Evolutionary conservation across 371 early-diverging fungal genomes (phyloP).

Genomic region (Syncephalastrum monosporum): DNA sequence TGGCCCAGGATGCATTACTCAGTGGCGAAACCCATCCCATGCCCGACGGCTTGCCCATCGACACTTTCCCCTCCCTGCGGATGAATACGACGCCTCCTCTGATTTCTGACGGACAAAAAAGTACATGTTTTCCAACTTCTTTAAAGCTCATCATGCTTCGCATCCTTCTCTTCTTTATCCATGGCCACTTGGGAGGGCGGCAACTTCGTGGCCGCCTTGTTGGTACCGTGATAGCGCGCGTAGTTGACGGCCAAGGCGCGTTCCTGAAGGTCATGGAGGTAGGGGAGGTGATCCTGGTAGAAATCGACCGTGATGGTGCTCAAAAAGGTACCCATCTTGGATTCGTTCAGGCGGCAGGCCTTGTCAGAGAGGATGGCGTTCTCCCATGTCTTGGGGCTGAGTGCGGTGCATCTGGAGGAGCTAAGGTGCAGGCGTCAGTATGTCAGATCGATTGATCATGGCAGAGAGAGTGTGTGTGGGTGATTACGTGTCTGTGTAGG

Average conservation of each 20-base stretch:
- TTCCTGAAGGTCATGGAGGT: conserved; percentile 28
- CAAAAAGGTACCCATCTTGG: conserved; percentile 22
- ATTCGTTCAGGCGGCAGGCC: conserved; percentile 26
- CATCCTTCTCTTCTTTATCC: neutral
- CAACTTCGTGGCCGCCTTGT: neutral
- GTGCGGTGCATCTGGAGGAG: no score
- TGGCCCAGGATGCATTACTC: no score
- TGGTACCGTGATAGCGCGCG: conserved; percentile 28
- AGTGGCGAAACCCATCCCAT: no score
- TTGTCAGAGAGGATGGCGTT: conserved; percentile 4
- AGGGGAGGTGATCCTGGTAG: conserved; percentile 23
- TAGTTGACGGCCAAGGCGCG: conserved; percentile 33
- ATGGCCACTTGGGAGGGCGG: neutral
- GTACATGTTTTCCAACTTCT: no score
- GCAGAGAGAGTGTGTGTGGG: no score
- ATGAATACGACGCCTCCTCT: no score
- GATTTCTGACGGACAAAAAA: no score
- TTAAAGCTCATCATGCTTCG: no score
- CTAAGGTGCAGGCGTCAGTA: no score
- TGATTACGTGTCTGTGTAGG: conserved; percentile 7
- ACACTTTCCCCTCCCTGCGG: no score
- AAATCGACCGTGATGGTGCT: conserved; percentile 20
- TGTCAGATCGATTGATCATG: neutral
- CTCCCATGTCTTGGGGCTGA: conserved; percentile 6
- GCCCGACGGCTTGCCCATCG: no score